phyloP scores from a whole-genome alignment of 176 grass and related monocot genomes.

The Areca catechu region DNA sequence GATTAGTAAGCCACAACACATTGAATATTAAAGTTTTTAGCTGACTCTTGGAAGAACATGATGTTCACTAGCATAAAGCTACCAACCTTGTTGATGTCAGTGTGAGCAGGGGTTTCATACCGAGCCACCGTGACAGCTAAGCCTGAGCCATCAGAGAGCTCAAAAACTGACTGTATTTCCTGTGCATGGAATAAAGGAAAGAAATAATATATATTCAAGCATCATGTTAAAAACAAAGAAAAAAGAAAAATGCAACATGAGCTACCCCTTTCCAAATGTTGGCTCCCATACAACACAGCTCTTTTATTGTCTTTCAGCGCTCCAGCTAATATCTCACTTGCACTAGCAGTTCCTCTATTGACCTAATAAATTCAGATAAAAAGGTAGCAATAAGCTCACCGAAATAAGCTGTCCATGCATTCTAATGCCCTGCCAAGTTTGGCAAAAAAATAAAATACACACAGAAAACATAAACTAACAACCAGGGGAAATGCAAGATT shows the following conservation, averaged over 20 bases:
- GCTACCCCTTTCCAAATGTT: constrained; percentile 91
- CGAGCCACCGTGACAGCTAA: constrained; percentile 72
- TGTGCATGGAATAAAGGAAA: constrained; percentile 25
- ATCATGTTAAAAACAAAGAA: too few relatives aligned
- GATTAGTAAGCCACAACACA: too few relatives aligned
- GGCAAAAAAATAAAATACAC: too few relatives aligned
- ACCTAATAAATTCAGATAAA: constrained; percentile 44
- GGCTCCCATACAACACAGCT: constrained; percentile 87
- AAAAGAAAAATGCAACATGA: background rate
- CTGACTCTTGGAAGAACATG: too few relatives aligned
- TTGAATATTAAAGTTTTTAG: too few relatives aligned
- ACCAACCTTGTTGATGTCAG: constrained; percentile 77
- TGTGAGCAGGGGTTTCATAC: constrained; percentile 82
- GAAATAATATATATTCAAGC: too few relatives aligned
- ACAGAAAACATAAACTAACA: too few relatives aligned
- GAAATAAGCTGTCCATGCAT: background rate
- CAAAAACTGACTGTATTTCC: constrained; percentile 88
- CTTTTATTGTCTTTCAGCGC: constrained; percentile 94
- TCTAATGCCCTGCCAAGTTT: too few relatives aligned
- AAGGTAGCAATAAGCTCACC: background rate
- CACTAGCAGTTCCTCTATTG: constrained; percentile 92
- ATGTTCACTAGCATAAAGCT: background rate
- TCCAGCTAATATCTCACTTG: constrained; percentile 93
- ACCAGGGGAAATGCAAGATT: too few relatives aligned
- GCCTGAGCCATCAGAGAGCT: constrained; percentile 85